Percentiles rank a stretch among this genome's conserved stretches.
phyloP scores from a whole-genome alignment of 2,329 filamentous ascomycete genomes.

The Pseudogymnoascus sp. region DNA sequence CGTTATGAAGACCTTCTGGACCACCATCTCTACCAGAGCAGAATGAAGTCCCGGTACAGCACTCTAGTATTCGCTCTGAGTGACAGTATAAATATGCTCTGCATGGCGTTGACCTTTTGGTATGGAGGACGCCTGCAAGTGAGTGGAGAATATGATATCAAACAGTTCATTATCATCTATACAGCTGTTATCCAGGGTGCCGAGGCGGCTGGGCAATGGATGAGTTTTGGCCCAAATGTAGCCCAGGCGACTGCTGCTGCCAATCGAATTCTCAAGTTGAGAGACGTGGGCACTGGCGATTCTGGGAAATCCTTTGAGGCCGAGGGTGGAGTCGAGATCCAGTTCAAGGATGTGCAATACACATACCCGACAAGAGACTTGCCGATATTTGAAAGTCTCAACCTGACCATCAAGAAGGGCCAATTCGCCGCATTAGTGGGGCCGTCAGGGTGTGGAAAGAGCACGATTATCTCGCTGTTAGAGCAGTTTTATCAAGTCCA shows the following conservation, averaged over 20 bases:
- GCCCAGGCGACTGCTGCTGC: conserved; percentile 54
- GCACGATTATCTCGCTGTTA: conserved; percentile 58
- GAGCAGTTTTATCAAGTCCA: conserved; percentile 63
- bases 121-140: conserved; percentile 39
- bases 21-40: conserved; percentile 43
- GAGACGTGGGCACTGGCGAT: conserved; percentile 16
- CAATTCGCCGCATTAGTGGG: conserved; percentile 66
- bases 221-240: conserved; percentile 48
- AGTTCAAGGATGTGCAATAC: conserved; percentile 52
- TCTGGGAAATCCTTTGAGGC: conserved; percentile 19
- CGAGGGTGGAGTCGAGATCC: conserved; percentile 47
- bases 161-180: conserved; percentile 50
- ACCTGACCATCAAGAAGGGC: conserved; percentile 58
- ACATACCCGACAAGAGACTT: conserved; percentile 53
- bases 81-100: conserved; percentile 50
- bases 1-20: conserved; percentile 44
- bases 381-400: conserved; percentile 54
- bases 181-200: conserved; percentile 46
- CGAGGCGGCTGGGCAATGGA: conserved; percentile 48
- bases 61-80: conserved; percentile 48
- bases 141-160: conserved; percentile 35
- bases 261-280: conserved; percentile 49
- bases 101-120: conserved; percentile 56
- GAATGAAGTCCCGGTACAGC: conserved; percentile 41
- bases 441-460: conserved; percentile 65